phyloP scores from a whole-genome alignment of 176 grass and related monocot species.

The Zoysia japonica region DNA sequence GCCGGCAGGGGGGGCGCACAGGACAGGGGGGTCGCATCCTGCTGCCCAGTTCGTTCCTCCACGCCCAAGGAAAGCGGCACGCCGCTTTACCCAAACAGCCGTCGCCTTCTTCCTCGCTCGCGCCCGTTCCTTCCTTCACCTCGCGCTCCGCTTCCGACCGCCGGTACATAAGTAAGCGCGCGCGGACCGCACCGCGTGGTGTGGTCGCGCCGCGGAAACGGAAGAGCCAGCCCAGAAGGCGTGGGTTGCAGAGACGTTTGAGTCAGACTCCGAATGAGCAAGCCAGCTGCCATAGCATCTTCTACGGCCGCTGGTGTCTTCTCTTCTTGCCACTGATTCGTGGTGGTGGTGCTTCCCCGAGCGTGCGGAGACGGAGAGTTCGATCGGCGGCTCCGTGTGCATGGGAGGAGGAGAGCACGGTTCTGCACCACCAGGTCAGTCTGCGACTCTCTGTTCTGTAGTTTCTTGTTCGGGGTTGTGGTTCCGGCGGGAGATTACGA shows the following conservation, averaged over 20 bases:
- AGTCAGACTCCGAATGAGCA: not conserved
- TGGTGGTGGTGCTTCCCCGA: not conserved
- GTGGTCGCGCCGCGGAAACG: slow-evolving; percentile 17
- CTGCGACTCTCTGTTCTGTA: not conserved
- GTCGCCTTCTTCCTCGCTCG: not conserved
- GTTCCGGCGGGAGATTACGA: not conserved
- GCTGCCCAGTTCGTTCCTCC: slow-evolving; percentile 44
- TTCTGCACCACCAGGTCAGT: not conserved
- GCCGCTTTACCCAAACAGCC: slow-evolving; percentile 16
- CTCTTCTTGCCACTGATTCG: not conserved
- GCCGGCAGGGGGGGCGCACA: slow-evolving; percentile 23
- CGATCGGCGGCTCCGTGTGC: not conserved
- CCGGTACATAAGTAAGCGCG: slow-evolving; percentile 19
- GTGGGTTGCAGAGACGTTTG: not conserved
- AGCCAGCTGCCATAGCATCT: no score
- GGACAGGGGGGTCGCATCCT: not conserved
- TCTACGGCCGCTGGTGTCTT: not conserved
- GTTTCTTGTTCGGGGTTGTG: not conserved
- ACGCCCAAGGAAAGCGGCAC: slow-evolving; percentile 63
- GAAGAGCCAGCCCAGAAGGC: slow-evolving; percentile 16
- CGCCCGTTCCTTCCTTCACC: not conserved
- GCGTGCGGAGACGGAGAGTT: not conserved
- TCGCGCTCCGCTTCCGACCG: not conserved
- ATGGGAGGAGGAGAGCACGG: not conserved
- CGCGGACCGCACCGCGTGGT: not conserved